A percentile compares a stretch with the other conserved stretches of the same genome.
Conservation (phyloP, 257 asterid species). For the Solanum appendiculatum region DNA sequence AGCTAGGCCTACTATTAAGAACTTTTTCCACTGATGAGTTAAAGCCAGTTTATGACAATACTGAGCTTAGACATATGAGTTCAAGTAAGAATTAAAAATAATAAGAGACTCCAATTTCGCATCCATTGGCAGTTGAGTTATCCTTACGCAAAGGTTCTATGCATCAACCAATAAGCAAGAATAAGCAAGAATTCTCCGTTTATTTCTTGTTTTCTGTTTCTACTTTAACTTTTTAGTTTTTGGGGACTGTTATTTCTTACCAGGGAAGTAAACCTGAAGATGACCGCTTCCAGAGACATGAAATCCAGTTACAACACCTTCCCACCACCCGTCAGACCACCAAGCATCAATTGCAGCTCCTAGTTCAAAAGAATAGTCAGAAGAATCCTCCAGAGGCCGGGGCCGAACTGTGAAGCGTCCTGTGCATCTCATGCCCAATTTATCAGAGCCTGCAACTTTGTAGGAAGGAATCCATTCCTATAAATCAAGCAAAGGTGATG, state of each 20-base stretch:
- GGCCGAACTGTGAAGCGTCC: constrained; percentile 26
- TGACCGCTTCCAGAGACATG: neutral
- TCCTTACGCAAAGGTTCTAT: neutral
- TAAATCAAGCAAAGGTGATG: neutral
- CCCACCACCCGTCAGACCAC: constrained; percentile 82
- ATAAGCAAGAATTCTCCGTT: neutral
- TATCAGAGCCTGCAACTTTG: neutral
- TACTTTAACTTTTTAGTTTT: neutral
- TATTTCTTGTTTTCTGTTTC: neutral
- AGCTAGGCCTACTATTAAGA: too few relatives aligned
- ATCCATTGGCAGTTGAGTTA: neutral
- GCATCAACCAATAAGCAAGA: neutral
- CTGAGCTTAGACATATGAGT: neutral
- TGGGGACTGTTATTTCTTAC: neutral
- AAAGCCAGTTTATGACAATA: neutral
- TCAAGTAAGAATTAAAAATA: neutral
- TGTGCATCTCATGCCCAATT: neutral
- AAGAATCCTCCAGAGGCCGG: constrained; percentile 24
- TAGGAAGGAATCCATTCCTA: constrained; percentile 42
- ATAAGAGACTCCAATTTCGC: neutral
- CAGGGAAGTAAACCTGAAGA: neutral
- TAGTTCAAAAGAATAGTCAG: constrained; percentile 14
- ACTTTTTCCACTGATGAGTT: neutral
- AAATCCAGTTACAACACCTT: constrained; percentile 23
- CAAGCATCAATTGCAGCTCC: constrained; percentile 56